Base-by-base conservation (phyloP, 495 filamentous ascomycete genomes). In the Podospora australis region DNA sequence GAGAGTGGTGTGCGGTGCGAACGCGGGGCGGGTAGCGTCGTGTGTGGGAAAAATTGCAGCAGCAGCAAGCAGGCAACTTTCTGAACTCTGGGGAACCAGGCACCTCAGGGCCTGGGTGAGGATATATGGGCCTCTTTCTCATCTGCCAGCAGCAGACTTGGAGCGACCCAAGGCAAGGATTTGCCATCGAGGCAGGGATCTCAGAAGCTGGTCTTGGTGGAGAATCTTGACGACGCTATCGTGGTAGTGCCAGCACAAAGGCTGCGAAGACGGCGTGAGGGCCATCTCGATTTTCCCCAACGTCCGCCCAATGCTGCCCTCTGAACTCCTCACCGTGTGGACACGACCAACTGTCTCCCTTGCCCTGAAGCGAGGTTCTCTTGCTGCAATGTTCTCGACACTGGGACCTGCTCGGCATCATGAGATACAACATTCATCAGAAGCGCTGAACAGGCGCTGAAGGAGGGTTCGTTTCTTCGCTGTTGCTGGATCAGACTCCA, bases 51-150 rank as follows among this genome's bases (percentile, higher is more conserved):
- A 34, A 28, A 24, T 32, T 4, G 23, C 40, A 43, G 22, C 22
- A 43, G 40, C 40, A 43, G n/a, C n/a, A n/a, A n/a, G n/a, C n/a
- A n/a, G n/a, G n/a, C n/a, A n/a, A n/a, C n/a, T n/a, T n/a, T n/a
- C n/a, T n/a, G n/a, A n/a, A 43, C 22, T 43, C 57, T 59, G 54
- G 56, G 50, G 51, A 50, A 52, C 44, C 39, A 36, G 41, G 42
- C 50, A 52, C 45, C 24, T 56, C 58, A 54, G 62, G 62, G 51
- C 50, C 50, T 52, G 48, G 46, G 48, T 56, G 56, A 56, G 58
- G 57, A 65, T 65, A 65, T 65, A 65, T 60, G 62, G 62, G 38
- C 54, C 52, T 56, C 49, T 28, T 53, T 56, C 45, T 39, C 29
- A 28, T 28, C 40, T 43, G n/a, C 44, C 40, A 36, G 44, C 45